Evolutionary conservation across 768 basidiomycete genomes (phyloP).

Genomic region (Nevesoporus exiguus): DNA sequence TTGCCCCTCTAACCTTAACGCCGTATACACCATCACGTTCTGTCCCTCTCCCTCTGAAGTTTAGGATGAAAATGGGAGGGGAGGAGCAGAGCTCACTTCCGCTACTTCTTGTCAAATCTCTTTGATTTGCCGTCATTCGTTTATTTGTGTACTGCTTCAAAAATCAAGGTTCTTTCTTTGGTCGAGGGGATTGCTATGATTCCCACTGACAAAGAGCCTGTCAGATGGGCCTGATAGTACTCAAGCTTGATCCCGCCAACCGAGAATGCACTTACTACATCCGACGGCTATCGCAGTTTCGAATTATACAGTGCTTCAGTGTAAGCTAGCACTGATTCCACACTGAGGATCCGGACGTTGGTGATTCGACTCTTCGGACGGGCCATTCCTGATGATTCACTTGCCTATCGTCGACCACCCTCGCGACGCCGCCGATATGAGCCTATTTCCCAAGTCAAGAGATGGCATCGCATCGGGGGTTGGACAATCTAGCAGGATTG

Average conservation of each 20-base stretch:
- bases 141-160: not conserved
- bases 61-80: not conserved
- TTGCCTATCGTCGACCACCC: no score
- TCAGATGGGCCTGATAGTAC: not conserved
- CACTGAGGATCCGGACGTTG: no score
- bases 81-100: not conserved
- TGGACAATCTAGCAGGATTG: no score
- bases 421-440: no score
- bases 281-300: not conserved
- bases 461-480: no score
- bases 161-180: not conserved
- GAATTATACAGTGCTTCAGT: not conserved
- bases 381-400: no score
- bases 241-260: not conserved
- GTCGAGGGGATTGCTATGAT: not conserved
- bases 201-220: not conserved
- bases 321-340: not conserved
- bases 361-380: no score
- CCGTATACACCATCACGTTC: constrained; percentile 47
- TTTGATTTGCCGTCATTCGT: not conserved
- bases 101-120: not conserved
- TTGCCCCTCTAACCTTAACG: constrained; percentile 33
- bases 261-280: not conserved
- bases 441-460: no score
- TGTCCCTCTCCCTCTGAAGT: constrained; percentile 33